Base-by-base conservation (phyloP, 768 basidiomycete genomes). In the Mycena chlorophos region DNA sequence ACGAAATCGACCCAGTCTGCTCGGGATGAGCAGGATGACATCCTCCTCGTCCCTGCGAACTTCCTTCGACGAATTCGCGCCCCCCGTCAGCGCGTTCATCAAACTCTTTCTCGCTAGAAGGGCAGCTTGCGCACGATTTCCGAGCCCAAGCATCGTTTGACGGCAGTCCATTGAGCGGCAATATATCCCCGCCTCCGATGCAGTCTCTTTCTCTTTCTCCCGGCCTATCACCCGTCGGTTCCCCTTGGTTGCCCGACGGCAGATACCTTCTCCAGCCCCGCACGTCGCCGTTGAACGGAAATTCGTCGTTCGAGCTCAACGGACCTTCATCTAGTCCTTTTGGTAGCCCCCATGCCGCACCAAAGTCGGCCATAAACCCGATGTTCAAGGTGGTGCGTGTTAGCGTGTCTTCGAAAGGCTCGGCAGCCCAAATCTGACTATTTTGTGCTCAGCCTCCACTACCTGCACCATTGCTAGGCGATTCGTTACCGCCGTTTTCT, bases 381-480 rank as follows among this genome's bases (percentile, higher is more conserved):
- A 91, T 92, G 68, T 93, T 93, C 78, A 87, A 89, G 82, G 90
- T 93, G 77, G 91, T 92, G 91, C 84, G 2, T 1, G 10, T 19
- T 6, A 23, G 20, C 12, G 12, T 25, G 13, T 6, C 45, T 25
- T 14, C 45, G 26, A 6, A 6, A 46, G 31, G 31, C 8, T 17
- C 31, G n/a, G n/a, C 26, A 46, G 26, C 22, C 27, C 13, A 20
- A 26, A 65, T 65, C n/a, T 6, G 22, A 17, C 23, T 6, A 10
- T 38, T 27, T 30, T 49, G 12, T 55, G 56, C 64, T 58, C 69
- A 87, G 84, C 79, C 84, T 55, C 82, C 84, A 68, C 70, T 82
- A 62, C 79, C 83, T 27, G 63, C 69, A 22, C 74, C 82, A 30
- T 70, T 73, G 31, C 68, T 63, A 54, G 71, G 71, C 52, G 73